Base-by-base conservation (phyloP, 441 rosid genomes). In the Mallotus japonicus region DNA sequence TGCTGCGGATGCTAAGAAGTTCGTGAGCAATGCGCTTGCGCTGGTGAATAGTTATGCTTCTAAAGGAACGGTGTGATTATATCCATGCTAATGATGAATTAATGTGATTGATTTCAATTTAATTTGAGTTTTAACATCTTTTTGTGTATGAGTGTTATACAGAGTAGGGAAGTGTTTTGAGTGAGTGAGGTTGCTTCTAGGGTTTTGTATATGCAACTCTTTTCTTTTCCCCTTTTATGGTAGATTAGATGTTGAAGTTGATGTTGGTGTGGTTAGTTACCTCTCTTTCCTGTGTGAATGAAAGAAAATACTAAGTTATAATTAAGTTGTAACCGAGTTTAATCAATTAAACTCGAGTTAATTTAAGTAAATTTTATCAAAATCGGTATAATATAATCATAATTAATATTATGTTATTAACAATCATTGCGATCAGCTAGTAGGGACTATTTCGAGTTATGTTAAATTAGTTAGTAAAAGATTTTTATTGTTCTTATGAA, bases 21-120 rank as follows among this genome's bases (percentile, higher is more conserved):
- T 86, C 42, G 87, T 91, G 12, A 91, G 98, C 74, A 93, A 91
- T 77, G 96, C 95, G 15, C 88, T 93, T 75, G 97, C 97, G 60
- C 65, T 93, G 70, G 98, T 83, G 47, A 93, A 93, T 62, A 78
- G 72, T 44, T 91, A 83, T 46, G 97, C 81, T 10, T 84, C 87
- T 19, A 84, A 82, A 64, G 89, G 83, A 15, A 73, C 71, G 44
- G 84, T 74, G 15, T 85, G 79, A 79, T 24, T 0, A 24, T 24
- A 24, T 24, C 28, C n/a, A n/a, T n/a, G n/a, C n/a, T n/a, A n/a
- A n/a, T n/a, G 28, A 24, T 24, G 28, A 24, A 24, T 24, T 24
- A 24, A 2, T 24, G 28, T 24, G 28, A 24, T 24, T 15, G 3
- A n/a, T 3, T 64, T 7, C 8, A 20, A 54, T 6, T 11, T 44